Base-by-base conservation (phyloP, 495 filamentous ascomycete species). In the Lasiosphaeria ovina region DNA sequence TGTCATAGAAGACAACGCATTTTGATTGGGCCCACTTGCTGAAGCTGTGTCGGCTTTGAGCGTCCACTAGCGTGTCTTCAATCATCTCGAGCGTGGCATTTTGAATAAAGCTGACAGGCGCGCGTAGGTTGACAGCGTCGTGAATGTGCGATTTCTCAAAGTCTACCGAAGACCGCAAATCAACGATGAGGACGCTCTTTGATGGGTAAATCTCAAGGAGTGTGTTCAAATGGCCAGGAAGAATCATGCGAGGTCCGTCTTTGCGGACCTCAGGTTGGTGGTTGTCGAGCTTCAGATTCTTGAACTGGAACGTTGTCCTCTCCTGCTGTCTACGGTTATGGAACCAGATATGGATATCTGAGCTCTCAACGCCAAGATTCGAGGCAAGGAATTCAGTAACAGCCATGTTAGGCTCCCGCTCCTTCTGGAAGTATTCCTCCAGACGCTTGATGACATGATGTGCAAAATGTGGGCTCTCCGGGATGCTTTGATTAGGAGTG, bases 1-100 rank as follows among this genome's bases (percentile, higher is more conserved):
- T 66, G 56, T 79, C 77, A 60, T 81, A 81, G 50, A 81, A 78
- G n/a, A 81, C 74, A 14, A 81, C 67, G 16, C 77, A 79, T 51
- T 71, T 74, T 51, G 66, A 77, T 17, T 70, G 68, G 11, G 65
- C 66, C 78, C 78, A 79, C 33, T 77, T 76, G 61, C 68, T 67
- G 54, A 81, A 81, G 54, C 69, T 73, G 36, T 70, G 71, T 0
- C 75, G 72, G 60, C 73, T 75, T 35, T 74, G 69, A 53, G 77
- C 74, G 35, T 81, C 77, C 35, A 73, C 71, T 16, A 81, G 67
- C 17, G 75, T 73, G 63, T 72, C 74, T 56, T 78, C 76, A n/a
- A 81, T 76, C 75, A 79, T 79, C 51, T 79, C 77, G 35, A 78
- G 72, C 0, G 72, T 72, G 17, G 76, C 76, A 32, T 66, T 62